phyloP scores from a whole-genome alignment of 1,139 yeast genomes.

The Torulaspora pretoriensis region DNA sequence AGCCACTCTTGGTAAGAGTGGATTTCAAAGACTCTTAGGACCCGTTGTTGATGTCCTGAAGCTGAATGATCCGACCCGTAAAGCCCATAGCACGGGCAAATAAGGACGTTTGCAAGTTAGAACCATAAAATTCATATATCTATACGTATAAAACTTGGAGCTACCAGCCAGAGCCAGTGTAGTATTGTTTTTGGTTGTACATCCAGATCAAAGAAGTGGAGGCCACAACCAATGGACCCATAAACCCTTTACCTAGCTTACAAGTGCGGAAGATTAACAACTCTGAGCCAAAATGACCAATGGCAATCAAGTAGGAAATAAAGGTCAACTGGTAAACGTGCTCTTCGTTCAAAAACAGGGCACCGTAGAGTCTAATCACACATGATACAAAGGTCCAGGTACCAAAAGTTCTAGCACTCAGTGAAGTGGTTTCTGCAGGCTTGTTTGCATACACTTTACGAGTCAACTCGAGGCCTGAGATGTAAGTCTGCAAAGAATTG shows the following conservation, averaged over 20 bases:
- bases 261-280: constrained; percentile 78
- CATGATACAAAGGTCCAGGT: constrained; percentile 94
- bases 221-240: constrained; percentile 80
- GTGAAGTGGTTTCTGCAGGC: constrained; percentile 62
- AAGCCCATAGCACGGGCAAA: constrained; percentile 8
- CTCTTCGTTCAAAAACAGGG: constrained; percentile 64
- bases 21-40: constrained; percentile 89
- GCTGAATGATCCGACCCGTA: constrained; percentile 69
- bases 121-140: neutral
- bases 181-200: constrained; percentile 53
- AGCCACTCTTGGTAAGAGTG: constrained; percentile 86
- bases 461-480: constrained; percentile 67
- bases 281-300: constrained; percentile 76
- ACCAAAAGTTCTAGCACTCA: constrained; percentile 93
- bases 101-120: neutral
- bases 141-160: constrained; percentile 6
- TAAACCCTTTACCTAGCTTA: constrained; percentile 78
- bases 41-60: constrained; percentile 83
- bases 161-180: constrained; percentile 37
- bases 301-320: constrained; percentile 81
- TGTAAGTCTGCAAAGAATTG: constrained; percentile 86
- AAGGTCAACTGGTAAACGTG: constrained; percentile 75
- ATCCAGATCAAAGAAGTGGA: constrained; percentile 57
- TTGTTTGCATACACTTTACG: constrained; percentile 70
- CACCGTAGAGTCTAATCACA: constrained; percentile 80